Evolutionary conservation across 2,329 filamentous ascomycete species (phyloP), one percentile per base, ranked within the genome.

Genomic region (Cladobotryum protrusum): DNA sequence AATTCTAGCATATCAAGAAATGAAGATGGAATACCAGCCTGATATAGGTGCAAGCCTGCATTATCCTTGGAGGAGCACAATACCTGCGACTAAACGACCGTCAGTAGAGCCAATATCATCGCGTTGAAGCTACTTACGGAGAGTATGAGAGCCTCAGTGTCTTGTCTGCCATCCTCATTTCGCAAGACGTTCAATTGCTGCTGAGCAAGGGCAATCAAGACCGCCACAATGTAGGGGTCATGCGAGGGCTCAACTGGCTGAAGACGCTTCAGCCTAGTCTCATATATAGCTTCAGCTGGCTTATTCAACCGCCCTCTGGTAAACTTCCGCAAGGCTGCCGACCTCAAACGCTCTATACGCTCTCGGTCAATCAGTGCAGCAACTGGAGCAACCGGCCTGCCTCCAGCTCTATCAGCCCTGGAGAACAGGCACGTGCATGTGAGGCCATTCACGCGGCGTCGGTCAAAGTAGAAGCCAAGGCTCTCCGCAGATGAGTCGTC

Each of bases 1-100:
- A 46, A 5, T 11, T 54, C 43, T 17, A 54, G 35, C 42, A 45
- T 54, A 34, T 51, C 42, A 9, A 54, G 43, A 7, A 54, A 40
- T 9, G 45, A 40, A 8, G 45, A 41, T 4, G 45, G 19, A 15
- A 52, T 40, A n/a, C 40, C n/a, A 12, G 52, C 49, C 17, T 29
- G 44, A 24, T 54, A 52, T 5, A 54, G 52, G 32, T 52, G 37
- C 6, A 54, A 29, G 11, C 24, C 24, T 29, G 14, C 35, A 8
- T 37, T 37, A 37, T 37, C 35, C 17, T n/a, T 37, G 17, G 35
- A 37, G 14, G 35, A 37, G 13, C 35, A 37, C 17, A 37, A 17
- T n/a, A 37, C 35, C 12, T 37, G 14, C n/a, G 35, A 37, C 35
- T 37, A 29, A 29, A 8, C 6, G 11, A 29, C 24, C 11, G 24